Base-by-base conservation (phyloP, 2,329 filamentous ascomycete species). In the Rasamsonia emersonii region DNA sequence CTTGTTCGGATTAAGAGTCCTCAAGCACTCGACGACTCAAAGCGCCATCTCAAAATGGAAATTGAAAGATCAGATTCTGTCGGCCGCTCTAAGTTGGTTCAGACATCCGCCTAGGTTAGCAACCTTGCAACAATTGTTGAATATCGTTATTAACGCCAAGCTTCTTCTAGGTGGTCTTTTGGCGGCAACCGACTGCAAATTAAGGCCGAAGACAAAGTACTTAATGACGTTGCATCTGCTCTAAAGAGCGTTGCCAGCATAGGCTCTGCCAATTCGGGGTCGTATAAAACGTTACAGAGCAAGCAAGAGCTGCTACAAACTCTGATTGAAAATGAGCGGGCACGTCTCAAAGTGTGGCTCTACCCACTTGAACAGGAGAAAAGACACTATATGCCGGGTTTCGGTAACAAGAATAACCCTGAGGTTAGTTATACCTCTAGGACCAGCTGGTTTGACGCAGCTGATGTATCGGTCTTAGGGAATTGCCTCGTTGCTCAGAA, bases 111-210 rank as follows among this genome's bases (percentile, higher is more conserved):
- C 88, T 9, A 76, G 78, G 65, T 68, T 58, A 43, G 57, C 47
- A 21, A 16, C 18, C 17, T 21, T 21, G 17, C 29, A 7, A 21
- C 15, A 15, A 10, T 13, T 19, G 11, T 19, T 10, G 26, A 25
- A n/a, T 11, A 24, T 5, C 4, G 11, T 25, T 18, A 17, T 18
- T 23, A 32, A 24, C 16, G 6, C 5, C 9, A 10, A n/a, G n/a
- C n/a, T 10, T 32, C 21, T 9, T 32, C n/a, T 40, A 70, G 68
- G 44, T 98, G 91, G 89, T 93, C 91, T 0, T 96, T 91, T 58
- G 91, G 91, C 35, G 91, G 89, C 47, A 98, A 95, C 53, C 75
- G 84, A 29, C 64, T 98, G 10, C 91, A 98, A 54, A 68, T 96
- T 31, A 96, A 93, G 64, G 89, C 93, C 0, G 91, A 99, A 59